Percentiles rank a stretch among this genome's conserved stretches.
Evolutionary conservation across 805 yeast species (phyloP).

Genomic region (Ascoidea asiatica): DNA sequence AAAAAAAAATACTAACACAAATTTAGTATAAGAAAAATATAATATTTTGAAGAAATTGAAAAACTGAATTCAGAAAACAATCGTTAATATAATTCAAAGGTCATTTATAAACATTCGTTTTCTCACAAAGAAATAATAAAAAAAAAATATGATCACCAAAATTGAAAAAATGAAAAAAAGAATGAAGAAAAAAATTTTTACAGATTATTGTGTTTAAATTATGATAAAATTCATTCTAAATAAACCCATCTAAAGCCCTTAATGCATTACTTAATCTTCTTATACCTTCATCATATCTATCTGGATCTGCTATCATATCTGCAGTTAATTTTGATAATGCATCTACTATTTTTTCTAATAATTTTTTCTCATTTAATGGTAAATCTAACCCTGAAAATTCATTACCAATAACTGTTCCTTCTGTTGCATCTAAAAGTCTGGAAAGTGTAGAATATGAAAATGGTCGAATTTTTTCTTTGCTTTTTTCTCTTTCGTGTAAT

Average conservation of each 20-base stretch:
- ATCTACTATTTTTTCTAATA: slow-evolving; percentile 77
- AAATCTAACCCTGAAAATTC: slow-evolving; percentile 65
- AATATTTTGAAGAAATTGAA: too few species aligned
- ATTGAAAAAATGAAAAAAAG: too few species aligned
- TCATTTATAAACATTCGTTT: too few species aligned
- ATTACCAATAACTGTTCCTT: slow-evolving; percentile 49
- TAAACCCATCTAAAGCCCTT: slow-evolving; percentile 74
- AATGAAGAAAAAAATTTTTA: too few species aligned
- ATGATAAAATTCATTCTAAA: neutral
- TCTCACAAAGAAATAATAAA: too few species aligned
- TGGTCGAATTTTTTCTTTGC: slow-evolving; percentile 2
- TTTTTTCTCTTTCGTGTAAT: neutral
- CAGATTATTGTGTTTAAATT: too few species aligned
- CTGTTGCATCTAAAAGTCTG: slow-evolving; percentile 38
- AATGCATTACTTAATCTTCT: slow-evolving; percentile 71
- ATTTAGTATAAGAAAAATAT: too few species aligned
- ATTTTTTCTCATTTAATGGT: slow-evolving; percentile 61
- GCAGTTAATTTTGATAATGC: slow-evolving; percentile 75
- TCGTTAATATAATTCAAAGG: too few species aligned
- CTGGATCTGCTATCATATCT: slow-evolving; percentile 80
- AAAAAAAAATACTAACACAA: too few species aligned
- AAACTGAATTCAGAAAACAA: too few species aligned
- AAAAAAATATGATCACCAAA: too few species aligned
- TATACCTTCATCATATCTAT: slow-evolving; percentile 68
- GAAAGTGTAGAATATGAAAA: slow-evolving; percentile 23